Conservation (phyloP, 163 green algal genomes). For the Scenedesmus sp. region DNA sequence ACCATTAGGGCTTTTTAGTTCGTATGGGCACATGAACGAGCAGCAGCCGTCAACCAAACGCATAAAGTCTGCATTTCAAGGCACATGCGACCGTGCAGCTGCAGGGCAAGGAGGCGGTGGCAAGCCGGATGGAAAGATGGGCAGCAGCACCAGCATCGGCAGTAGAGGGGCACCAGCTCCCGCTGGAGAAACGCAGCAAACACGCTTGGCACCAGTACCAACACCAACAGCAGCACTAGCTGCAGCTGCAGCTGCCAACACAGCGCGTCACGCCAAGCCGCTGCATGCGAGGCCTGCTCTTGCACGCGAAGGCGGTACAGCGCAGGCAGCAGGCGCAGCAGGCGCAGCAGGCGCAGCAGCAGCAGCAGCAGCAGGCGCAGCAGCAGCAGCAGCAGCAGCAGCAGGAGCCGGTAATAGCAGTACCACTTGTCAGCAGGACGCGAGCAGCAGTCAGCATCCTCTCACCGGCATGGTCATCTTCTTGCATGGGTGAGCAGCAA, state of each 20-base stretch:
- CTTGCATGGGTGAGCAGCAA: not conserved
- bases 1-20: not conserved
- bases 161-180: not conserved
- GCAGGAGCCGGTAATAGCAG: not conserved
- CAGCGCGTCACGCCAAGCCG: not conserved
- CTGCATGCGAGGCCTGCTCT: not conserved
- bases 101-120: not conserved
- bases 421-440: not conserved
- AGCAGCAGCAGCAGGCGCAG: not conserved
- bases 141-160: not conserved
- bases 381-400: not conserved
- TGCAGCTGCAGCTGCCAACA: not conserved
- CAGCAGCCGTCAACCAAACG: not conserved
- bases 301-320: not conserved
- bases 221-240: not conserved
- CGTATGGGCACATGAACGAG: not conserved
- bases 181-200: not conserved
- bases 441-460: not conserved
- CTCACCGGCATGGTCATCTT: conserved; percentile 2
- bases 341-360: too few species aligned
- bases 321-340: too few species aligned
- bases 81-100: too few species aligned
- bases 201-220: not conserved
- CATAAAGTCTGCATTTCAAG: not conserved
- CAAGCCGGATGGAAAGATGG: not conserved